Conservation (phyloP, 192 early-diverging fungal genomes). For the Backusella luteola region DNA sequence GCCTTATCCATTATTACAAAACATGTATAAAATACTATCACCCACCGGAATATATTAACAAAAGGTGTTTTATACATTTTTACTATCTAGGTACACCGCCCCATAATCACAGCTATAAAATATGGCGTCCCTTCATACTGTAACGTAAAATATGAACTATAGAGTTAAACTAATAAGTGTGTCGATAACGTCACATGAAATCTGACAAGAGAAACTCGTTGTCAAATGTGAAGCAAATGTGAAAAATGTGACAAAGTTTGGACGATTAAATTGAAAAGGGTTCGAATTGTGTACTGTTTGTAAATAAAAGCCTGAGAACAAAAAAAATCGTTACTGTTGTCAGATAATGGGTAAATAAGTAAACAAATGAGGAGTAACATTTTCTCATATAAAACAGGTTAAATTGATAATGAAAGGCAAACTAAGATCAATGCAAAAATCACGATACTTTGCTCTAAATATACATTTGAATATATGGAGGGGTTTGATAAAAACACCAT, state of each 20-base stretch:
- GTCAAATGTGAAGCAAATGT: background rate
- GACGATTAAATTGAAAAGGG: background rate
- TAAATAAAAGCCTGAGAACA: background rate
- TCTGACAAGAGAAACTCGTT: background rate
- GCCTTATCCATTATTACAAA: background rate
- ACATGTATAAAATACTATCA: background rate
- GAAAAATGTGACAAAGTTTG: background rate
- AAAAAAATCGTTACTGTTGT: no score
- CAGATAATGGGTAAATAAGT: background rate
- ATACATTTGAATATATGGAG: no score
- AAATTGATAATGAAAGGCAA: no score
- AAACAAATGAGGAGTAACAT: background rate
- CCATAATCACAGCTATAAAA: no score
- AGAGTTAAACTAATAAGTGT: background rate
- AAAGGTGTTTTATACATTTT: background rate
- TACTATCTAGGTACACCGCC: background rate
- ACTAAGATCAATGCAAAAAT: no score
- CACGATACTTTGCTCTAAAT: no score
- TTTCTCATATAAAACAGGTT: no score
- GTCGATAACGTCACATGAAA: background rate
- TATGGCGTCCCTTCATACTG: background rate
- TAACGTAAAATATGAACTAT: background rate
- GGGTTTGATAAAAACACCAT: no score
- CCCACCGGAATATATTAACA: background rate
- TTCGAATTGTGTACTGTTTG: background rate